A percentile compares a stretch with the other conserved stretches of the same genome.
phyloP scores from a whole-genome alignment of 306 rosid species.

The Crotalaria pallida region DNA sequence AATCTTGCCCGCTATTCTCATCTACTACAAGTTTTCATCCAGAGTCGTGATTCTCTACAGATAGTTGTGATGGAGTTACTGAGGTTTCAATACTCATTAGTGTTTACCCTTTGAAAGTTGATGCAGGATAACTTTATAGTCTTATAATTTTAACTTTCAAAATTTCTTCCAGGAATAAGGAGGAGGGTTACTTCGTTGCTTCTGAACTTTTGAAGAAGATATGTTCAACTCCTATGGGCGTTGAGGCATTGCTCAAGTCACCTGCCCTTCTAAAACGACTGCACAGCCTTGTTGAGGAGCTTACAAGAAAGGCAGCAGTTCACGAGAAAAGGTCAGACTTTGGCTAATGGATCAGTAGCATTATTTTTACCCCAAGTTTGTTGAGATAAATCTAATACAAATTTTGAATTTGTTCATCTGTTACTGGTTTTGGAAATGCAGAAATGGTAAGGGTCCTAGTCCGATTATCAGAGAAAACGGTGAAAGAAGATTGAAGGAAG shows the following conservation, averaged over 20 bases:
- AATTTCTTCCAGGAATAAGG: constrained; percentile 70
- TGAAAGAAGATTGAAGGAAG: constrained; percentile 72
- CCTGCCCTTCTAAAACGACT: constrained; percentile 67
- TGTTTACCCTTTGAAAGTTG: neutral
- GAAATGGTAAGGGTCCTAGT: constrained; percentile 42
- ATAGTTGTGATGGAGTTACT: constrained; percentile 55
- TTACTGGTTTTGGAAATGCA: constrained; percentile 24
- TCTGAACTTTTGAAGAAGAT: constrained; percentile 68
- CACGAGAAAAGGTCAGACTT: constrained; percentile 56
- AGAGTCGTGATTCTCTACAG: constrained; percentile 45
- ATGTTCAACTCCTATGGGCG: constrained; percentile 47
- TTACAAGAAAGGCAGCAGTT: constrained; percentile 31
- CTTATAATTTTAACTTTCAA: neutral
- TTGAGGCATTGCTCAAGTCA: constrained; percentile 46
- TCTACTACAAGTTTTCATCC: constrained; percentile 57
- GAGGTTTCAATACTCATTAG: constrained; percentile 37
- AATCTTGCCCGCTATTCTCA: constrained; percentile 80
- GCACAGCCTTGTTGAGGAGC: constrained; percentile 65
- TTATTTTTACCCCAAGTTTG: neutral
- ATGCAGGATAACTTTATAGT: neutral
- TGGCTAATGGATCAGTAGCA: neutral
- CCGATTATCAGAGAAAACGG: constrained; percentile 38
- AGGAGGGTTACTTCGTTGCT: constrained; percentile 69
- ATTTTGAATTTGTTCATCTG: neutral
- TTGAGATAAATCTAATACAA: neutral